These are phyloP conservation scores for Kwoniella europaea DNA, from an alignment of 768 basidiomycete species.

Conservation along the genomic window DNA sequence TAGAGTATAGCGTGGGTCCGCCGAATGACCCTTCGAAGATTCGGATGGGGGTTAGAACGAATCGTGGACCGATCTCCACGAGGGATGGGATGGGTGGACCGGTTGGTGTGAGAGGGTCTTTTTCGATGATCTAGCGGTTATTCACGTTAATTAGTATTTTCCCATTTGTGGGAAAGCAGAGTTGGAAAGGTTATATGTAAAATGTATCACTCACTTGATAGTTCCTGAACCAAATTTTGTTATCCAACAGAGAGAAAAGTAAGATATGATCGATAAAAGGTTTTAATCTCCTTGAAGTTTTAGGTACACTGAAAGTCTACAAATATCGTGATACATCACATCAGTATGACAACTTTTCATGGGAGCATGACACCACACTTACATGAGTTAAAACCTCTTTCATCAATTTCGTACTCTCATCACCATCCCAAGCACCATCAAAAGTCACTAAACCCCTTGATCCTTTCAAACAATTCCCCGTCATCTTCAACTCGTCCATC, in stretches of 20 bases:
- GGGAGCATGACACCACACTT: conserved; percentile 24
- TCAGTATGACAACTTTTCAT: background rate
- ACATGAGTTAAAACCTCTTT: conserved; percentile 73
- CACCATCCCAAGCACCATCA: conserved; percentile 85
- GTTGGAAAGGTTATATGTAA: no score
- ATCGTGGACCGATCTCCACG: conserved; percentile 95
- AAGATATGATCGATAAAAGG: conserved; percentile 98
- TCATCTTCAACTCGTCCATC: conserved; percentile 99
- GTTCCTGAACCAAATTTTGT: conserved; percentile 99
- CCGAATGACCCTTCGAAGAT: conserved; percentile 98
- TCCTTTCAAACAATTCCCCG: conserved; percentile 96
- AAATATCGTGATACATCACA: background rate
- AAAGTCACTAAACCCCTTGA: conserved; percentile 90
- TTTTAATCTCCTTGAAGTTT: conserved; percentile 85
- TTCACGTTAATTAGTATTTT: background rate
- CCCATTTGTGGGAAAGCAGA: background rate
- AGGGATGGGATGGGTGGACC: conserved; percentile 84
- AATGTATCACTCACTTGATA: conserved; percentile 72
- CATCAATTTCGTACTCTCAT: conserved; percentile 80
- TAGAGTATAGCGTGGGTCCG: conserved; percentile 92
- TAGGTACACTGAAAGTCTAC: conserved; percentile 94
- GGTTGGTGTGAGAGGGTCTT: conserved; percentile 85
- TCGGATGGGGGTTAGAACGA: conserved; percentile 94
- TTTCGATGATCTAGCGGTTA: conserved; percentile 79
- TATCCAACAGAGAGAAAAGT: conserved; percentile 92